A percentile compares a stretch with the other conserved stretches of the same genome.
phyloP scores from a whole-genome alignment of 2,329 filamentous ascomycete species.

The Metarhizium album region DNA sequence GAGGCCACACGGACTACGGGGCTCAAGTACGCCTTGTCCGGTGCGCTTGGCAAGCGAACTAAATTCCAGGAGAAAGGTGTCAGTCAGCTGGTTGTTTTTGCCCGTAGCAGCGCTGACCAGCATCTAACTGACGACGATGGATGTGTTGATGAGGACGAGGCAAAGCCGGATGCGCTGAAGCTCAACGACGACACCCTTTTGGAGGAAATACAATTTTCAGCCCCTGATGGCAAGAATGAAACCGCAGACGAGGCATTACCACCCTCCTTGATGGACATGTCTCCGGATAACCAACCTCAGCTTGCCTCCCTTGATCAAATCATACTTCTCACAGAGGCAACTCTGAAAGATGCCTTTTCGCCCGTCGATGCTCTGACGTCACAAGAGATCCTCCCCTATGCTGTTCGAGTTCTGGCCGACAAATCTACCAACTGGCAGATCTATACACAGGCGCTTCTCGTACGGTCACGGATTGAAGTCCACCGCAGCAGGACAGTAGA shows the following conservation, averaged over 20 bases:
- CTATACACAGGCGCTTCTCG: slow-evolving; percentile 85
- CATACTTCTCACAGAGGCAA: slow-evolving; percentile 77
- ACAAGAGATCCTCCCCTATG: slow-evolving; percentile 91
- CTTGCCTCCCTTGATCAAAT: slow-evolving; percentile 79
- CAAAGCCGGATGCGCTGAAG: slow-evolving; percentile 56
- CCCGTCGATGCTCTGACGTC: slow-evolving; percentile 76
- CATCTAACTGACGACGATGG: slow-evolving; percentile 3
- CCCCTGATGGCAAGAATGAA: slow-evolving; percentile 32
- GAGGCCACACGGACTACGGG: slow-evolving; percentile 55
- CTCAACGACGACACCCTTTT: slow-evolving; percentile 90
- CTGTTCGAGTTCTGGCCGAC: slow-evolving; percentile 74
- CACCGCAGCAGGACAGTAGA: slow-evolving; percentile 82
- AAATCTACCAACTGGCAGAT: slow-evolving; percentile 96
- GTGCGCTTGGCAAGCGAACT: slow-evolving; percentile 75
- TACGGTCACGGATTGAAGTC: slow-evolving; percentile 81
- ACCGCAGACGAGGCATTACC: slow-evolving; percentile 30
- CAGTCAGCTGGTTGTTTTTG: slow-evolving; percentile 85
- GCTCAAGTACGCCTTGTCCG: slow-evolving; percentile 75
- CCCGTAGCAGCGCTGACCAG: slow-evolving; percentile 50
- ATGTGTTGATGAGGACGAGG: slow-evolving; percentile 14
- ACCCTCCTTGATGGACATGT: slow-evolving; percentile 52
- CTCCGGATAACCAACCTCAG: slow-evolving; percentile 72
- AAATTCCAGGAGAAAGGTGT: slow-evolving; percentile 68
- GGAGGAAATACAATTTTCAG: slow-evolving; percentile 73
- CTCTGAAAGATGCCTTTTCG: slow-evolving; percentile 78